Evolutionary conservation across 176 grass and related monocot species (phyloP).

Genomic region (bread wheat (Triticum aestivum)): DNA sequence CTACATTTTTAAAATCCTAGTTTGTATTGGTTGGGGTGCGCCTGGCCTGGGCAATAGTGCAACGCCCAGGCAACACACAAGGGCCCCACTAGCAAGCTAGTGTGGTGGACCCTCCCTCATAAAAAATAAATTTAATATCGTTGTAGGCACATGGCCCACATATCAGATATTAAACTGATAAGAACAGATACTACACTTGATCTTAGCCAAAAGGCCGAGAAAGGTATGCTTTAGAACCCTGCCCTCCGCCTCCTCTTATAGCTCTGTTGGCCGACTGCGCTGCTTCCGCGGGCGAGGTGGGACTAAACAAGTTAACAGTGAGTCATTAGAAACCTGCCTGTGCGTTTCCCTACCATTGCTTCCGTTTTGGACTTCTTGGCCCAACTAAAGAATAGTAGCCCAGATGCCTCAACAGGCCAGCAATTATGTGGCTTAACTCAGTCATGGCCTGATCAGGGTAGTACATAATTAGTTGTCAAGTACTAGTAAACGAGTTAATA

Average conservation of each 20-base stretch:
- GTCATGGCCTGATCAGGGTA: too few relatives aligned
- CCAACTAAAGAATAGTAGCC: background rate
- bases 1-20: background rate
- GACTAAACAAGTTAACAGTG: background rate
- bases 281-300: background rate
- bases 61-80: too few relatives aligned
- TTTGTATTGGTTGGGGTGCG: background rate
- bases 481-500: too few relatives aligned
- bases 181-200: conserved; percentile 69
- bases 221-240: conserved; percentile 40
- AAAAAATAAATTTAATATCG: too few relatives aligned
- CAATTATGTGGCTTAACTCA: background rate
- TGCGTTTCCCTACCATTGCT: background rate
- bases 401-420: background rate
- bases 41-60: too few relatives aligned
- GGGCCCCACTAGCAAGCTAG: too few relatives aligned
- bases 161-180: too few relatives aligned
- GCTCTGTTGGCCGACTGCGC: too few relatives aligned
- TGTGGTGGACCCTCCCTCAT: too few relatives aligned
- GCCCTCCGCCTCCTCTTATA: background rate
- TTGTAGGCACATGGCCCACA: too few relatives aligned
- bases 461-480: too few relatives aligned
- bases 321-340: background rate
- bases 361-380: background rate
- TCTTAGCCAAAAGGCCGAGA: conserved; percentile 84